phyloP scores from a whole-genome alignment of 805 yeast genomes.

The Candida peoriensis region DNA sequence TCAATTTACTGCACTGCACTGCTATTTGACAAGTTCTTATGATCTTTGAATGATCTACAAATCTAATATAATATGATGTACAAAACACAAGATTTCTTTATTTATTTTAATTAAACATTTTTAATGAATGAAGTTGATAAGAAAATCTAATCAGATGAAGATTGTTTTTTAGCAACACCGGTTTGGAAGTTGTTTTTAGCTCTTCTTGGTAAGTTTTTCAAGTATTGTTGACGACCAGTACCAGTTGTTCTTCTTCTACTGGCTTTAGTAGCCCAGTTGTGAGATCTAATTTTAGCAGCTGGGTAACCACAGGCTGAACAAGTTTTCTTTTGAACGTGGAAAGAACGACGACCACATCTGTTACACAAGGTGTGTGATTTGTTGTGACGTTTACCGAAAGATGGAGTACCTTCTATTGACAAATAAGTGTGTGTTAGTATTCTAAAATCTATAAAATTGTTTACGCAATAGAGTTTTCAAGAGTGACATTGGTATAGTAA shows the following conservation, averaged over 20 bases:
- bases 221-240: constrained; percentile 98
- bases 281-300: constrained; percentile 96
- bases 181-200: constrained; percentile 99
- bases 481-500: too few relatives aligned
- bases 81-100: too few relatives aligned
- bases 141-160: constrained; percentile 65
- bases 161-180: constrained; percentile 65
- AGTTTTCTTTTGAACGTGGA: constrained; percentile 99
- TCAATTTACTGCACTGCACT: too few relatives aligned
- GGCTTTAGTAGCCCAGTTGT: constrained; percentile 99
- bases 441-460: too few relatives aligned
- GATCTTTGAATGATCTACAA: too few relatives aligned
- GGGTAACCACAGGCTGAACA: constrained; percentile 99
- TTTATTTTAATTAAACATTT: constrained; percentile 53
- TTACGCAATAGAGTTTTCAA: neutral
- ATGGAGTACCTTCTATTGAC: constrained; percentile 94
- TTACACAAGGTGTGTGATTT: constrained; percentile 99
- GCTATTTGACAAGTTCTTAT: too few relatives aligned
- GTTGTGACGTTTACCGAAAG: constrained; percentile 99
- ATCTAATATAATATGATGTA: too few relatives aligned
- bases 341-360: constrained; percentile 98
- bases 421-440: constrained; percentile 34
- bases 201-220: constrained; percentile 95
- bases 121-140: constrained; percentile 85
- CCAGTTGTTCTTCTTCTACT: constrained; percentile 99